Base-by-base conservation (phyloP, 2,329 filamentous ascomycete species). In the Sphaceloma murrayae region DNA sequence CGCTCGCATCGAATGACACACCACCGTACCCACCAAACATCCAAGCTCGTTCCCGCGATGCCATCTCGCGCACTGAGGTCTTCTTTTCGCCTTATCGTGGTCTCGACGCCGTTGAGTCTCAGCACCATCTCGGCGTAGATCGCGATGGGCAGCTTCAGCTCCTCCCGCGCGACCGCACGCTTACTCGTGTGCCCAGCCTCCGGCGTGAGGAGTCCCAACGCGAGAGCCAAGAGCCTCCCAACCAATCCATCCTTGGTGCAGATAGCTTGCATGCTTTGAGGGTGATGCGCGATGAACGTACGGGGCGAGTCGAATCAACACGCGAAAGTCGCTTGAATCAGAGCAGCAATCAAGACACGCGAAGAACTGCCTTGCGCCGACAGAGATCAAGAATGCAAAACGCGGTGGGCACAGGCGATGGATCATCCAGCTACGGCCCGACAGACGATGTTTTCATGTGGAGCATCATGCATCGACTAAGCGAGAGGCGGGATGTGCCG, bases 401-500 rank as follows among this genome's bases (percentile, higher is more conserved):
- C 43, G n/a, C 40, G 29, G 19, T 45, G 53, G n/a, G 38, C 13
- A 42, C 24, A 17, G 27, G 38, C 11, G 40, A 24, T 16, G 30
- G 18, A 4, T 27, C 26, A 31, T 27, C 29, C 4, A 27, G 54
- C 54, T n/a, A n/a, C n/a, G n/a, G n/a, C n/a, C n/a, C n/a, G 16
- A 51, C 53, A 9, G 48, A 53, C 4, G 65, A 68, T 54, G 60
- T 82, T 27, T 27, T 11, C 34, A 81, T 88, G 73, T 80, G 84
- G 53, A 71, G 72, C 40, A 81, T 93, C 34, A 70, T 91, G 26
- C 77, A 80, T 52, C 73, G 77, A 32, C 69, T 93, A 45, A 77
- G 80, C 24, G 72, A 75, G 13, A 69, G 83, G 17, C 75, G 85
- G 56, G 82, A 88, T 53, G 81, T 91, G 44, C 82, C 84, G 0